phyloP scores from a whole-genome alignment of 2,329 filamentous ascomycete genomes.

The Coniochaeta ligniaria region DNA sequence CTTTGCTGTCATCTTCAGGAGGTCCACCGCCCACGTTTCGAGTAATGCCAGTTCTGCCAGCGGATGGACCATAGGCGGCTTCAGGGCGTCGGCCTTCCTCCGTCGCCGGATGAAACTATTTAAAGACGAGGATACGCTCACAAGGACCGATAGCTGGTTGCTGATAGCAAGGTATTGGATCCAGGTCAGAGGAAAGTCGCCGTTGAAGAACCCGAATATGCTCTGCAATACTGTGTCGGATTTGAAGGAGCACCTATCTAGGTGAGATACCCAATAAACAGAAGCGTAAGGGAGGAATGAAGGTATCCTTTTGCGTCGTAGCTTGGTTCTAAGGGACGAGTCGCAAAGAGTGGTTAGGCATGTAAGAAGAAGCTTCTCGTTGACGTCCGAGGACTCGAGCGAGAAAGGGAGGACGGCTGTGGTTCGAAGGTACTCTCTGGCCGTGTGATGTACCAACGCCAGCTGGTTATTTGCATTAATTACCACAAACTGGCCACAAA shows the following conservation, averaged over 20 bases:
- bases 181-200: conserved; percentile 13
- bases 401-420: conserved; percentile 1
- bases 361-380: conserved; percentile 10
- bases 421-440: conserved; percentile 9
- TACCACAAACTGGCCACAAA: conserved; percentile 13
- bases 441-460: conserved; percentile 10
- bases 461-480: conserved; percentile 9
- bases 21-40: conserved; percentile 14
- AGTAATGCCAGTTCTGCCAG: conserved; percentile 9
- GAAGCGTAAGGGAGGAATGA: conserved; percentile 12
- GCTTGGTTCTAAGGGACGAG: conserved; percentile 8
- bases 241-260: conserved; percentile 7
- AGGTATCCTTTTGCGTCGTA: conserved; percentile 5
- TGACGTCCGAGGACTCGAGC: conserved; percentile 4
- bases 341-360: conserved; percentile 11
- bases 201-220: conserved; percentile 13
- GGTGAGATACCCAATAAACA: conserved; percentile 13
- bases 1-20: conserved; percentile 14
- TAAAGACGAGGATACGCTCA: conserved; percentile 7
- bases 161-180: conserved; percentile 16
- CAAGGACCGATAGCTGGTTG: conserved; percentile 8
- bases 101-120: conserved; percentile 4
- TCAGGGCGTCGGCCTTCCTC: conserved; percentile 6
- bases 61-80: conserved; percentile 8
- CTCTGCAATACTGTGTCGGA: conserved; percentile 10